A percentile compares a stretch with the other conserved stretches of the same genome.
Evolutionary conservation across 1,284 basidiomycete species (phyloP).

Genomic region (Ustilago hordei): DNA sequence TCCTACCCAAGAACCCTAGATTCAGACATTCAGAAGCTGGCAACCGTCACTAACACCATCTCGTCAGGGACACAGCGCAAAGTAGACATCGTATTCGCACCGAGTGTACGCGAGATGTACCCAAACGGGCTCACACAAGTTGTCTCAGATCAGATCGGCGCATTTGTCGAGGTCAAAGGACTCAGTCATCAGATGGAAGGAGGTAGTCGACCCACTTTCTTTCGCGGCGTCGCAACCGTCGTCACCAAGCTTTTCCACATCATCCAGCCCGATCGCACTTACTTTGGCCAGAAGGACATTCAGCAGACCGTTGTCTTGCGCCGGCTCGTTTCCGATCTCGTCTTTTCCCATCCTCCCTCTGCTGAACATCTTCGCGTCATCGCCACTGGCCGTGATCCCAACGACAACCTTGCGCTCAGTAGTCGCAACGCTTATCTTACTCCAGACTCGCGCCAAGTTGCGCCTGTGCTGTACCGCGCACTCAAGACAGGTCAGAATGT

Average conservation of each 20-base stretch:
- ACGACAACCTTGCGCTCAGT: constrained; percentile 82
- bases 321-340: constrained; percentile 84
- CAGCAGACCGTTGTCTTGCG: constrained; percentile 91
- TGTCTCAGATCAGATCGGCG: constrained; percentile 81
- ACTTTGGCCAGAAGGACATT: constrained; percentile 99
- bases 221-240: constrained; percentile 93
- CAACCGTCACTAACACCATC: constrained; percentile 20
- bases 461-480: constrained; percentile 80
- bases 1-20: constrained; percentile 84
- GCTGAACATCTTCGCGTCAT: constrained; percentile 78
- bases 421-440: constrained; percentile 90
- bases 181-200: constrained; percentile 88
- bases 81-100: constrained; percentile 55
- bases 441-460: constrained; percentile 76
- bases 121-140: constrained; percentile 84
- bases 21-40: constrained; percentile 58
- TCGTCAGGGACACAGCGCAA: constrained; percentile 7
- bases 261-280: constrained; percentile 89
- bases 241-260: constrained; percentile 95
- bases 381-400: constrained; percentile 79
- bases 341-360: constrained; percentile 80
- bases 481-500: constrained; percentile 73
- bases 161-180: constrained; percentile 90
- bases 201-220: constrained; percentile 84
- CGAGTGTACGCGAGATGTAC: constrained; percentile 75